phyloP scores from a whole-genome alignment of 2,329 filamentous ascomycete species.

The Epicoccum sorghinum region DNA sequence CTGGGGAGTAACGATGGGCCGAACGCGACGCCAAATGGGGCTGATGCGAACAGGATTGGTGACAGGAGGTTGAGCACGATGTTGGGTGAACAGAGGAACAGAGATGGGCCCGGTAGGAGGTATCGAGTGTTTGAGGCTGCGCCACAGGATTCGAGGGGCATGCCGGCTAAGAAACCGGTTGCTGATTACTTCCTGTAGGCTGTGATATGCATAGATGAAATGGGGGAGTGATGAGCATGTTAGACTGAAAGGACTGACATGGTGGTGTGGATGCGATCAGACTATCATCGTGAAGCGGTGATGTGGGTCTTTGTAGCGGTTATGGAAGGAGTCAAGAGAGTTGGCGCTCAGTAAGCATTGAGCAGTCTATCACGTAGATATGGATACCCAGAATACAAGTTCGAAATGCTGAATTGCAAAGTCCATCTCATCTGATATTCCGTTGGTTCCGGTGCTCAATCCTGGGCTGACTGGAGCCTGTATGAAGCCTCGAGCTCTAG shows the following conservation, averaged over 20 bases:
- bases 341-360: too few species aligned
- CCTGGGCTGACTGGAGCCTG: too few species aligned
- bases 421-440: too few species aligned
- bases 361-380: background rate
- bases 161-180: slow-evolving; percentile 98
- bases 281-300: too few species aligned
- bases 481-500: too few species aligned
- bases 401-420: too few species aligned
- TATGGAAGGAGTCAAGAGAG: too few species aligned
- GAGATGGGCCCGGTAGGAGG: slow-evolving; percentile 77
- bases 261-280: too few species aligned
- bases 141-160: slow-evolving; percentile 92
- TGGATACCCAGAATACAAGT: background rate
- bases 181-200: slow-evolving; percentile 87
- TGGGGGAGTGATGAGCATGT: background rate
- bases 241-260: background rate
- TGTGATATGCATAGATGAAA: background rate
- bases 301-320: too few species aligned
- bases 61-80: slow-evolving; percentile 45
- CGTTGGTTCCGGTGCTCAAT: too few species aligned
- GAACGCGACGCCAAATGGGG: slow-evolving; percentile 35
- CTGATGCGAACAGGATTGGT: slow-evolving; percentile 20
- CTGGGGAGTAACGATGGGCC: slow-evolving; percentile 43
- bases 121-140: slow-evolving; percentile 97
- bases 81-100: slow-evolving; percentile 47